These are phyloP conservation scores for Mortierella sp. DNA, from an alignment of 371 early-diverging fungal genomes.

Conservation along the genomic window DNA sequence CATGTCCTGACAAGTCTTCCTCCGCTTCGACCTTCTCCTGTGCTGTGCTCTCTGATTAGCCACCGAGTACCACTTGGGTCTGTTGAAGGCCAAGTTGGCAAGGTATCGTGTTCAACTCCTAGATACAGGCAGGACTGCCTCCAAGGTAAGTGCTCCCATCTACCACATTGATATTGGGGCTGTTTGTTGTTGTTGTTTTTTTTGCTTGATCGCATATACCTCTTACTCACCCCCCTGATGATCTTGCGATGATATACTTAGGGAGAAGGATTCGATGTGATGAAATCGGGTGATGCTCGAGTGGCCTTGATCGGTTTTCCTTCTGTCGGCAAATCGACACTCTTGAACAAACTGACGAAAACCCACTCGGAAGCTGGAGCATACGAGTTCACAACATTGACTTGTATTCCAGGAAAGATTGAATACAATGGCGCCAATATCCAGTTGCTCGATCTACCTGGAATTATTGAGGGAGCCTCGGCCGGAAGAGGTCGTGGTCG, in stretches of 20 bases:
- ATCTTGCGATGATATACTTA: slow-evolving; percentile 39
- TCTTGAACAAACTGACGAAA: slow-evolving; percentile 95
- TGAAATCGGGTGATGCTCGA: slow-evolving; percentile 98
- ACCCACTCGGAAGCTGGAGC: slow-evolving; percentile 94
- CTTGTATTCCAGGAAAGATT: slow-evolving; percentile 98
- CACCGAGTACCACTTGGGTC: slow-evolving; percentile 98
- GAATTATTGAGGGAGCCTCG: slow-evolving; percentile 99
- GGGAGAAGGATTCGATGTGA: slow-evolving; percentile 98
- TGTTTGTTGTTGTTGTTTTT: background rate
- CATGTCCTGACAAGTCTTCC: background rate
- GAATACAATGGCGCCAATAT: slow-evolving; percentile 98
- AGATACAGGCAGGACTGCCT: slow-evolving; percentile 84
- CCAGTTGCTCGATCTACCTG: slow-evolving; percentile 91
- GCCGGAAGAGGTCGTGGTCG: slow-evolving; percentile 99
- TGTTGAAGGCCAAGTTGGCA: slow-evolving; percentile 98
- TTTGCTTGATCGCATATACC: background rate
- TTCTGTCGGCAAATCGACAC: slow-evolving; percentile 99
- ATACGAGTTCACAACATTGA: slow-evolving; percentile 99
- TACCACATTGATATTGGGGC: background rate
- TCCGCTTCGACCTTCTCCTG: background rate
- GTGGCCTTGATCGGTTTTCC: slow-evolving; percentile 99
- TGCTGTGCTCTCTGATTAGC: slow-evolving; percentile 58
- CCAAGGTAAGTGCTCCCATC: slow-evolving; percentile 71
- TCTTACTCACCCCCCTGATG: slow-evolving; percentile 1
- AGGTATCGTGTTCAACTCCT: slow-evolving; percentile 93